Conservation (phyloP, 2,329 filamentous ascomycete species). For the Hymenoscyphus albidus region DNA sequence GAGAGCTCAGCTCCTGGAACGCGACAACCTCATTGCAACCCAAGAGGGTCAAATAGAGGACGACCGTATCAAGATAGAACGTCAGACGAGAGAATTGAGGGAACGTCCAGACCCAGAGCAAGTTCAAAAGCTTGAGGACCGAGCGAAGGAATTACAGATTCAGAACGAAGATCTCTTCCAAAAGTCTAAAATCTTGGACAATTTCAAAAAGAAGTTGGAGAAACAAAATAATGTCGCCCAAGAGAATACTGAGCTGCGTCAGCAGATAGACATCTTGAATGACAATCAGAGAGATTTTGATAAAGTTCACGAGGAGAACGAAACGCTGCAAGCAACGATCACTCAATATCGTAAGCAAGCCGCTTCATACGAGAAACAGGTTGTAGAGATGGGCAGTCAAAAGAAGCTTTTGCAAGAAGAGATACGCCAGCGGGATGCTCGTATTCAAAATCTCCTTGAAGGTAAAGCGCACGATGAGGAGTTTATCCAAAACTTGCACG, state of each 20-base stretch:
- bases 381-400: conserved; percentile 38
- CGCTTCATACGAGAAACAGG: conserved; percentile 34
- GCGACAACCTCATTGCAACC: conserved; percentile 66
- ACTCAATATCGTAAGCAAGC: conserved; percentile 38
- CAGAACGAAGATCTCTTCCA: conserved; percentile 56
- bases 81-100: conserved; percentile 47
- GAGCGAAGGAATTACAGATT: conserved; percentile 56
- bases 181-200: conserved; percentile 60
- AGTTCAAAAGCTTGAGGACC: conserved; percentile 52
- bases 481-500: conserved; percentile 51
- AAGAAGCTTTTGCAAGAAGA: conserved; percentile 47
- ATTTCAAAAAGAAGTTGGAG: conserved; percentile 61
- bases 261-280: conserved; percentile 51
- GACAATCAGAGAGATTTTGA: conserved; percentile 41
- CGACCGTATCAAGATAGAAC: conserved; percentile 41
- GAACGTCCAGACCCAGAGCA: conserved; percentile 44
- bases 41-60: conserved; percentile 64
- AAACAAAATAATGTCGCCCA: conserved; percentile 51
- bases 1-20: conserved; percentile 57
- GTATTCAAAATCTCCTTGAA: conserved; percentile 35
- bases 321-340: conserved; percentile 35
- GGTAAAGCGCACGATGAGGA: conserved; percentile 44
- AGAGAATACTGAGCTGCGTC: conserved; percentile 53
- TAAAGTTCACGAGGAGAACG: conserved; percentile 29
- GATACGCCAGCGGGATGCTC: conserved; percentile 30